Evolutionary conservation across 2,329 filamentous ascomycete genomes (phyloP), one percentile per base, ranked within the genome.

Genomic region (Daldinia sp.): DNA sequence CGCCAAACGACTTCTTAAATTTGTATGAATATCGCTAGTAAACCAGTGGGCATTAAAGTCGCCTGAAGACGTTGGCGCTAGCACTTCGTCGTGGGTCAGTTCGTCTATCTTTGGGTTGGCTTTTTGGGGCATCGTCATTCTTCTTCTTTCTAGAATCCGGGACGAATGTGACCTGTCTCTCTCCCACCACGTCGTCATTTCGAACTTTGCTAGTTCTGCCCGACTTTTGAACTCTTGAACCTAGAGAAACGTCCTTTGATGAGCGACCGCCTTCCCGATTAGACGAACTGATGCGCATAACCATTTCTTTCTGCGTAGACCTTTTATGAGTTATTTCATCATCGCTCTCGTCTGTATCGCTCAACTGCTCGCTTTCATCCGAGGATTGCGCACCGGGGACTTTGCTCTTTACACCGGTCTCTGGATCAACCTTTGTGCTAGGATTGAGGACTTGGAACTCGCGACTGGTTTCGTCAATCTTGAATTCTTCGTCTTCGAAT

Each of bases 401-500:
- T 66, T 37, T 73, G 70, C n/a, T 75, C 75, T 45, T 77, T 72
- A 59, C 67, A 39, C 68, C 60, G 66, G 72, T 43, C 61, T 71
- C 52, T 66, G 71, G 57, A 43, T 81, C 74, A n/a, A 81, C 72
- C 3, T 81, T 85, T 6, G 92, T 95, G 77, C 92, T 96, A 3
- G 95, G 93, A 75, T 99, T 99, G 78, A 96, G 88, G 45, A 90
- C 85, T 61, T 89, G 87, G 82, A 96, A 99, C 76, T 98, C 94
- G 72, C 88, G 85, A 67, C 90, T 96, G 35, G 81, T 90, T 79
- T 99, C 95, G 76, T 99, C 94, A 61, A 99, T 91, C 71, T 87
- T 87, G 77, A 97, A 98, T 59, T 96, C 94, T 71, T 94, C 90
- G 76, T 98, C 93, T 74, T 97, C 90, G 80, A 98, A 99, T 64